Base-by-base conservation (phyloP, 768 basidiomycete species). In the Leccinum subtestaceum region DNA sequence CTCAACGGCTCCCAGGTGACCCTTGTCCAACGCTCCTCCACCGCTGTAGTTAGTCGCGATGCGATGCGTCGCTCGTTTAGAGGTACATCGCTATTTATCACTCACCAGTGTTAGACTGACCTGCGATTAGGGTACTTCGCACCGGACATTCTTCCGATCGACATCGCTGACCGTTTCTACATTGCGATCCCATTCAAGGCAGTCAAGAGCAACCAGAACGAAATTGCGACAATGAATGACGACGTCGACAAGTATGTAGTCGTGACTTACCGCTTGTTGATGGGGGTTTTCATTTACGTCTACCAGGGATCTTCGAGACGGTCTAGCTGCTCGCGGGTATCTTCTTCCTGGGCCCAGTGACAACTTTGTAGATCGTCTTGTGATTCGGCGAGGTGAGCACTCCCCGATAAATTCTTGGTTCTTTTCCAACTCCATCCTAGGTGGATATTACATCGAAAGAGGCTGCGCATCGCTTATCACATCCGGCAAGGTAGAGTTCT, bases 21-120 rank as follows among this genome's bases (percentile, higher is more conserved):
- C 32, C 59, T 60, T 29, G 46, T 61, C 7, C 60, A 61, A 27
- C 60, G 60, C 19, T 61, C 60, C 7, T 47, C 60, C 17, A 61
- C 60, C 2, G 51, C 60, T 17, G 52, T 61, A n/a, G 53, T 55
- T 19, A 53, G 51, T 29, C 49, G 60, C 11, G 52, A 61, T 15
- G 60, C 59, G 5, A 51, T 61, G 29, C 21, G 29, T n/a, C 52
- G 47, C 31, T 32, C 53, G 5, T 59, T 61, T 29, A 17, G 47
- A 53, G 46, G 50, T 52, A 52, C 17, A 19, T 19, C n/a, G 21
- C 5, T 21, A 0, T 34, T 19, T 52, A 32, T 34, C 5, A 52
- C 12, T 19, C 5, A n/a, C 31, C 17, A 32, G 19, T 5, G 10
- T 34, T 19, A 7, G n/a, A 45, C 36, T 32, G 29, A 29, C 27